phyloP scores from a whole-genome alignment of 2,329 filamentous ascomycete genomes.

The Hypomyces perniciosus region DNA sequence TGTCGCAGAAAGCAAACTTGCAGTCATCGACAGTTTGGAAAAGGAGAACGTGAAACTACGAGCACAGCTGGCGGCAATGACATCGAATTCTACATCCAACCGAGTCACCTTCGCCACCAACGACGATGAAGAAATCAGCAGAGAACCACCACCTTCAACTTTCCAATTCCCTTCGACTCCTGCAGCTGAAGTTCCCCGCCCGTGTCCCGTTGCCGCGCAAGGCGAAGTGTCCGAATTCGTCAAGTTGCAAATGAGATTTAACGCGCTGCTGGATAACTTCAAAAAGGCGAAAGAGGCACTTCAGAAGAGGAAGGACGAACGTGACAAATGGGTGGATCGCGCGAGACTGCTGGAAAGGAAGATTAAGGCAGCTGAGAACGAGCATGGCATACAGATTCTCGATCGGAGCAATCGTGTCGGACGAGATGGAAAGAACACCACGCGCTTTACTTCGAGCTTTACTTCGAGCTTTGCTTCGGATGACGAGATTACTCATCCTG shows the following conservation, averaged over 20 bases:
- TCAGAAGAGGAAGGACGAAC: conserved; percentile 35
- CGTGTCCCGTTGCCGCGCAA: not conserved
- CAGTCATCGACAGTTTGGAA: conserved; percentile 31
- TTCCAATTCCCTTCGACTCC: not conserved
- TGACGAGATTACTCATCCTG: not conserved
- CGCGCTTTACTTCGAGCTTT: conserved; percentile 18
- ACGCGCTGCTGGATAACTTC: conserved; percentile 35
- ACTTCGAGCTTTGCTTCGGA: conserved; percentile 19
- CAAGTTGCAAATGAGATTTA: conserved; percentile 35
- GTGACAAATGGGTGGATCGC: conserved; percentile 41
- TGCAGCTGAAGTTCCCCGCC: not conserved
- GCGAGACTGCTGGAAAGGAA: conserved; percentile 38
- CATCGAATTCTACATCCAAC: not conserved
- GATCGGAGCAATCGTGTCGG: conserved; percentile 11
- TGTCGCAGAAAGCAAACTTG: conserved; percentile 8
- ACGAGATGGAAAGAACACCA: not conserved
- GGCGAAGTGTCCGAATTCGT: conserved; percentile 24
- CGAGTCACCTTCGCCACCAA: not conserved
- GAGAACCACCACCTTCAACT: not conserved
- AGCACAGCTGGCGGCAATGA: conserved; percentile 24
- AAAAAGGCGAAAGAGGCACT: conserved; percentile 35
- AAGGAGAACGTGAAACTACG: conserved; percentile 38
- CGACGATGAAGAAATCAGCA: not conserved
- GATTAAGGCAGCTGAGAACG: conserved; percentile 37
- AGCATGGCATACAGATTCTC: conserved; percentile 28